Base-by-base conservation (phyloP, 805 yeast genomes). In the Candida pseudofarinosa region DNA sequence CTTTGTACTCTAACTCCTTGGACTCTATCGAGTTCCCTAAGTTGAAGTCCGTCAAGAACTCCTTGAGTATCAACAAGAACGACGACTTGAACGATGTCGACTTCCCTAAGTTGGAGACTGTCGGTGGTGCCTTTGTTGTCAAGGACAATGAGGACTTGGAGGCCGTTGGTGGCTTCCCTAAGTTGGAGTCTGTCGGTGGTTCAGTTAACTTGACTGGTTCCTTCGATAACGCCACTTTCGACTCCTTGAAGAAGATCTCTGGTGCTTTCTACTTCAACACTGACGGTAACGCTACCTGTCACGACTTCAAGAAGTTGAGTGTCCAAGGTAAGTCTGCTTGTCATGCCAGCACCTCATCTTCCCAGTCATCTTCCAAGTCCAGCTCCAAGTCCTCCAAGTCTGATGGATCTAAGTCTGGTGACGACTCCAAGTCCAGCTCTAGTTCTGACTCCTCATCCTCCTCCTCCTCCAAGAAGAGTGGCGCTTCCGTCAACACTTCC, bases 91-190 rank as follows among this genome's bases (percentile, higher is more conserved):
- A 79, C 56, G 76, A 72, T 55, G 53, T 86, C 46, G 80, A 83
- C 52, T 84, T 88, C 76, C 73, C 85, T 40, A 65, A 76, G 62
- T 80, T 93, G 69, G 74, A 81, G 48, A 51, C 77, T 39, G 73
- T 93, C 58, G 95, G 91, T 65, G 98, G 99, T 79, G 99, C 97
- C 69, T 86, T 93, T 67, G 83, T 79, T 58, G 73, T 93, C 62
- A 80, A 86, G 51, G 88, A 89, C 81, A 93, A 93, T 85, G 71
- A 87, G 52, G 67, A 76, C 42, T 81, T 91, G 63, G 66, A 62
- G 39, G 56, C 75, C 45, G 73, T 91, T 62, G 73, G 74, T 45
- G 91, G 88, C 62, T 87, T 93, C 80, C 81, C 82, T 55, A 62
- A 74, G 52, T 76, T 93, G 59, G 68, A 74, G 63, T 67, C 85